Conservation (phyloP, 2,329 filamentous ascomycete species). For the Celoporthe dispersa region DNA sequence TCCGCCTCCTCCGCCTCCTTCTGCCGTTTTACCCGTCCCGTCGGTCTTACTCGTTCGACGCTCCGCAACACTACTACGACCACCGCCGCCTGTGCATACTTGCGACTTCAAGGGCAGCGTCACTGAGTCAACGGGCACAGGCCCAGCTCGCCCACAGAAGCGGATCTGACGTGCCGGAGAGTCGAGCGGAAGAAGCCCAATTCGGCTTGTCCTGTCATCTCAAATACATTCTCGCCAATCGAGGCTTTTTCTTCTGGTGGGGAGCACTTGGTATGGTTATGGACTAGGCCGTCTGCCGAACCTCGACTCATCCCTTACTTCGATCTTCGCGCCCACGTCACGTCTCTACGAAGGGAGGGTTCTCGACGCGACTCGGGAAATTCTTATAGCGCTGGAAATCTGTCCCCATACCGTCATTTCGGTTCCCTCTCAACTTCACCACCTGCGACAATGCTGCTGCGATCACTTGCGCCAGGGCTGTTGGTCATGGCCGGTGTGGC, state of each 20-base stretch:
- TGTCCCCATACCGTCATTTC: background rate
- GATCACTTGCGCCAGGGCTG: constrained; percentile 22
- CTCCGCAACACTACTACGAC: background rate
- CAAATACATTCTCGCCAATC: background rate
- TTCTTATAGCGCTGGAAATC: background rate
- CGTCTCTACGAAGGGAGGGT: constrained; percentile 4
- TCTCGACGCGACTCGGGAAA: background rate
- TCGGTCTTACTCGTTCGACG: background rate
- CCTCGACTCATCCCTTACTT: constrained; percentile 7
- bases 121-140: background rate
- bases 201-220: background rate
- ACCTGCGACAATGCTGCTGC: constrained; percentile 19
- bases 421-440: background rate
- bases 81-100: background rate
- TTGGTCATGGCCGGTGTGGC: constrained; percentile 23
- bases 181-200: background rate
- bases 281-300: background rate
- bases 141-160: background rate
- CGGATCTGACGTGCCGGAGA: background rate
- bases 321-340: constrained; percentile 5
- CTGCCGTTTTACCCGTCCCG: background rate
- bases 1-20: background rate
- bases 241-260: background rate
- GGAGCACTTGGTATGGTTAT: background rate
- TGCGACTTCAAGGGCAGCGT: background rate